A percentile compares a stretch with the other conserved stretches of the same genome.
Evolutionary conservation across 495 filamentous ascomycete species (phyloP).

Genomic region (Hypoxylon perforatum): DNA sequence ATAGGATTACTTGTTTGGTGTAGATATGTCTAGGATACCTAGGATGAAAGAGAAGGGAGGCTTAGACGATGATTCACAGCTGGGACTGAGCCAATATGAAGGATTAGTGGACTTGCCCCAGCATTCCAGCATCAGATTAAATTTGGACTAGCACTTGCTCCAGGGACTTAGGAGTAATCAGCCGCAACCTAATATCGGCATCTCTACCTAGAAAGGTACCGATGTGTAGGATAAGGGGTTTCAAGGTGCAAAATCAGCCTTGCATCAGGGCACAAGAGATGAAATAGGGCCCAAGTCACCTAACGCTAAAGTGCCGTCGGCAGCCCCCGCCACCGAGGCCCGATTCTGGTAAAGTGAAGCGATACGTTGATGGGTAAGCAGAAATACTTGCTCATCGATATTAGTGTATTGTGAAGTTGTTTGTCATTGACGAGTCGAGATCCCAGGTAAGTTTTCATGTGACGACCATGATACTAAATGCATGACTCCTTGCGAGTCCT

Average conservation of each 20-base stretch:
- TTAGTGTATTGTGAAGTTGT: background rate
- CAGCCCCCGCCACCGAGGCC: constrained; percentile 15
- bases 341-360: constrained; percentile 10
- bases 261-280: background rate
- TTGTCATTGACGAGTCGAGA: constrained; percentile 18
- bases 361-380: background rate
- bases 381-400: background rate
- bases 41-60: too few relatives aligned
- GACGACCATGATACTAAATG: background rate
- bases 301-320: background rate
- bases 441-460: background rate
- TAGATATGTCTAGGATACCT: too few relatives aligned
- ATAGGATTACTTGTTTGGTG: too few relatives aligned
- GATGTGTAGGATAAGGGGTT: background rate
- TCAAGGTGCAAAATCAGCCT: constrained; percentile 30
- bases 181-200: background rate
- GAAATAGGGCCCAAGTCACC: constrained; percentile 4
- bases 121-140: too few relatives aligned
- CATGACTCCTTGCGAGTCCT: constrained; percentile 5
- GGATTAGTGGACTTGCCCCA: too few relatives aligned
- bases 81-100: too few relatives aligned
- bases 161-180: too few relatives aligned
- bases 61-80: background rate
- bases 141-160: too few relatives aligned
- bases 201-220: constrained; percentile 3